phyloP scores from a whole-genome alignment of 2,329 filamentous ascomycete genomes.

The Ophiostoma populinum region DNA sequence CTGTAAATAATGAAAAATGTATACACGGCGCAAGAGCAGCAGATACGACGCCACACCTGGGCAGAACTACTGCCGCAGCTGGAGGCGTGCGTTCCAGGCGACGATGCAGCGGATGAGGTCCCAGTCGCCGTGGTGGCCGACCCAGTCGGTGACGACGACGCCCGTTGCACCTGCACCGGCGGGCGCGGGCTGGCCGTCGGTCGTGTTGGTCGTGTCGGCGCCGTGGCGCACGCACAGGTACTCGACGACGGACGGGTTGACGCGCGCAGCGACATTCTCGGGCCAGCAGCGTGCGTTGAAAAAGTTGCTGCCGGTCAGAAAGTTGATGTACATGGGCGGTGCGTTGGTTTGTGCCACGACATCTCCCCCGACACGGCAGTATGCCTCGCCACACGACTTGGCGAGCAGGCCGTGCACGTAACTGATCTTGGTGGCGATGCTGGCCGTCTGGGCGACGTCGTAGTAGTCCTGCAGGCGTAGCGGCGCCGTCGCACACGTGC shows the following conservation, averaged over 20 bases:
- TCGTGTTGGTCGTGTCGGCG: too few relatives aligned
- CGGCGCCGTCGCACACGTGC: slow-evolving; percentile 48
- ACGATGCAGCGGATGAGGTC: slow-evolving; percentile 75
- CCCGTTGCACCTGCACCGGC: slow-evolving; percentile 64
- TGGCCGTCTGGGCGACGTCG: slow-evolving; percentile 58
- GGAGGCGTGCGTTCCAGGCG: slow-evolving; percentile 66
- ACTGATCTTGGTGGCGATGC: slow-evolving; percentile 66
- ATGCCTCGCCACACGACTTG: slow-evolving; percentile 41
- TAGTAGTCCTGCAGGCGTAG: slow-evolving; percentile 91
- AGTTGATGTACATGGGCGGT: slow-evolving; percentile 72
- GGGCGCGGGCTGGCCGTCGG: slow-evolving; percentile 30
- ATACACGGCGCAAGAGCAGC: not conserved
- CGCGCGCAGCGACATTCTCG: slow-evolving; percentile 69
- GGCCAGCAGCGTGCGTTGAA: slow-evolving; percentile 89
- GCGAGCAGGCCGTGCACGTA: slow-evolving; percentile 60
- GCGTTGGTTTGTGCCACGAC: not conserved
- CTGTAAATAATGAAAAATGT: not conserved
- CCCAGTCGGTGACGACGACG: slow-evolving; percentile 86
- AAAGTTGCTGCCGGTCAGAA: slow-evolving; percentile 82
- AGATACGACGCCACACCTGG: not conserved
- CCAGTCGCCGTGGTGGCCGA: slow-evolving; percentile 76
- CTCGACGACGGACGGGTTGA: slow-evolving; percentile 61
- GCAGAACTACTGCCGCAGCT: slow-evolving; percentile 28
- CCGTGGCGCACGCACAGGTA: slow-evolving; percentile 43
- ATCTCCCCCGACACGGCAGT: slow-evolving; percentile 8